A percentile compares a stretch with the other conserved stretches of the same genome.
Evolutionary conservation across 78 protist species (phyloP).

Genomic region (Cavenderia fasciculata): DNA sequence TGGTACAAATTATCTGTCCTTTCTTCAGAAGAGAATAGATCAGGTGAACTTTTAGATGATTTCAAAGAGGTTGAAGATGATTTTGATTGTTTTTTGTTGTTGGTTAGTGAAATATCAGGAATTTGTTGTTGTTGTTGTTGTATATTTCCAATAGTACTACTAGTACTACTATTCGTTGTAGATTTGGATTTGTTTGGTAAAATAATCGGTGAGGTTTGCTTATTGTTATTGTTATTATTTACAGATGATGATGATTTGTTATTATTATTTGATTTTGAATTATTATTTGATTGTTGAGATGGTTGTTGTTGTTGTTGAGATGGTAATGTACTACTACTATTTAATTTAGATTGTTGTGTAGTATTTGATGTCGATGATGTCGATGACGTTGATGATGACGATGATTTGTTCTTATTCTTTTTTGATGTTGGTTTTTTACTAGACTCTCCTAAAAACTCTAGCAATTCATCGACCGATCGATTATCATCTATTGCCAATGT

Average conservation of each 20-base stretch:
- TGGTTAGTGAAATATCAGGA: too few species aligned
- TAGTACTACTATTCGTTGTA: not conserved
- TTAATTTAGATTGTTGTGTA: not conserved
- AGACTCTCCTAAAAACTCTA: constrained; percentile 40
- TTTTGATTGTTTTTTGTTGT: not conserved
- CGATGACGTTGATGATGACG: not conserved
- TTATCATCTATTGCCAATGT: not conserved
- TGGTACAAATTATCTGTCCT: not conserved
- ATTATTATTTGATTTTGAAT: too few species aligned
- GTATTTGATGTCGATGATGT: not conserved
- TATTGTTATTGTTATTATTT: too few species aligned
- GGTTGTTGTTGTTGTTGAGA: not conserved
- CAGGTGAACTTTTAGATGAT: constrained; percentile 11
- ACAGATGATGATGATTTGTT: too few species aligned
- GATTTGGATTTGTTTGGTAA: not conserved
- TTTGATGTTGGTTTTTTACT: not conserved
- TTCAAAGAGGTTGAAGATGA: not conserved
- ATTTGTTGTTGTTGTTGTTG: too few species aligned
- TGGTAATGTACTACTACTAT: too few species aligned
- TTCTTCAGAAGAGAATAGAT: not conserved
- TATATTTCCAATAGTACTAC: too few species aligned
- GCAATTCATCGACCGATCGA: constrained; percentile 18
- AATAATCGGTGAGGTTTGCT: too few species aligned
- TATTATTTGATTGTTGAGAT: not conserved
- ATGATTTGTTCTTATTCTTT: constrained; percentile 5